Percentiles rank a stretch among this genome's conserved stretches.
These are phyloP conservation scores for Wickerhamiella musiphila DNA, from an alignment of 805 yeast species.

Conservation along the genomic window DNA sequence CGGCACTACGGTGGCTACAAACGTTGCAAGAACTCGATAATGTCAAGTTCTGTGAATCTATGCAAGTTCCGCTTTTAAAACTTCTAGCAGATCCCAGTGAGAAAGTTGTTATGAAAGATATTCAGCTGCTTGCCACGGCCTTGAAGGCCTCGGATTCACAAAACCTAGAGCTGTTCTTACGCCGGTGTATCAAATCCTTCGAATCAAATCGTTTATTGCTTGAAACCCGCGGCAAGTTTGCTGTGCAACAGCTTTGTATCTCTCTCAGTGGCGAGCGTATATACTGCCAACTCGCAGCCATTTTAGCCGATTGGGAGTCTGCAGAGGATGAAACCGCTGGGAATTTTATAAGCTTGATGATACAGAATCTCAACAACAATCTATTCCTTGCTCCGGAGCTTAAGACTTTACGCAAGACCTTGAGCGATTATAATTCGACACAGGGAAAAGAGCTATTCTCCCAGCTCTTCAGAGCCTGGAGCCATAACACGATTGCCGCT, in stretches of 20 bases:
- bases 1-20: slow-evolving; percentile 78
- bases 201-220: slow-evolving; percentile 49
- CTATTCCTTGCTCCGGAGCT: slow-evolving; percentile 76
- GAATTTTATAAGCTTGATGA: slow-evolving; percentile 66
- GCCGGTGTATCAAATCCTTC: slow-evolving; percentile 50
- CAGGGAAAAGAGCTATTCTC: slow-evolving; percentile 58
- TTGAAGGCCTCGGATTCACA: slow-evolving; percentile 55
- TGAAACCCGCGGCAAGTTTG: slow-evolving; percentile 63
- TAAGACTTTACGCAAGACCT: slow-evolving; percentile 44
- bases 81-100: slow-evolving; percentile 61
- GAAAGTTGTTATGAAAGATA: slow-evolving; percentile 56
- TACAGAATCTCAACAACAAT: slow-evolving; percentile 75
- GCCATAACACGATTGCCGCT: slow-evolving; percentile 77
- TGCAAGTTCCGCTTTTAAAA: slow-evolving; percentile 59
- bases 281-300: slow-evolving; percentile 62
- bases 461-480: slow-evolving; percentile 74
- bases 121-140: slow-evolving; percentile 55
- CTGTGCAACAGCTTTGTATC: slow-evolving; percentile 66
- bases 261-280: slow-evolving; percentile 70
- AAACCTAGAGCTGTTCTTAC: slow-evolving; percentile 59
- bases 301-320: slow-evolving; percentile 42
- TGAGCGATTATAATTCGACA: slow-evolving; percentile 39
- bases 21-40: slow-evolving; percentile 50
- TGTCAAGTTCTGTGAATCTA: slow-evolving; percentile 32
- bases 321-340: too few relatives aligned